Conservation (phyloP, 2,329 filamentous ascomycete species). For the Fusarium tricinctum region DNA sequence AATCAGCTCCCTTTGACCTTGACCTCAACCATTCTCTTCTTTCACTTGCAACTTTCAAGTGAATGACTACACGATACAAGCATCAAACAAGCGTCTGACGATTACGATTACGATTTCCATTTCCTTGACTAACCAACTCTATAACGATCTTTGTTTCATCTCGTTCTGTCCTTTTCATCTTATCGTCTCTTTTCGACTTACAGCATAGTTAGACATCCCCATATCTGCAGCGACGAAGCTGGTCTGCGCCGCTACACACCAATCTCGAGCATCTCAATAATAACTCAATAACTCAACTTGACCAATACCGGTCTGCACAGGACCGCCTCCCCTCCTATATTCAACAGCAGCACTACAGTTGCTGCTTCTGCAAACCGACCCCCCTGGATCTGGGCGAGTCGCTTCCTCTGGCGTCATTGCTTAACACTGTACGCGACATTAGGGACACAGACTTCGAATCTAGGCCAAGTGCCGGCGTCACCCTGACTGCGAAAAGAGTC, state of each 20-base stretch:
- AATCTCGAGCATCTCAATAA: conserved; percentile 38
- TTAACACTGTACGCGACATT: conserved; percentile 36
- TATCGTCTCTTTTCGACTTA: conserved; percentile 25
- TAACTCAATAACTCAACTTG: conserved; percentile 14
- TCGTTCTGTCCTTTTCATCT: conserved; percentile 12
- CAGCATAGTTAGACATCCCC: conserved; percentile 36
- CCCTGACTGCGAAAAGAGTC: conserved; percentile 27
- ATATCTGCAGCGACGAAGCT: conserved; percentile 45
- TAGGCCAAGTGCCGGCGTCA: conserved; percentile 42
- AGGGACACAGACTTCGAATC: conserved; percentile 37
- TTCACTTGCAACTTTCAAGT: conserved; percentile 41
- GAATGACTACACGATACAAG: conserved; percentile 49
- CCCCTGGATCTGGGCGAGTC: conserved; percentile 30
- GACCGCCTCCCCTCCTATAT: conserved; percentile 19
- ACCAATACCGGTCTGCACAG: background rate
- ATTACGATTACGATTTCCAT: conserved; percentile 30
- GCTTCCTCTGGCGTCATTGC: conserved; percentile 30
- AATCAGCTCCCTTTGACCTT: conserved; percentile 21
- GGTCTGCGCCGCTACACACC: conserved; percentile 47
- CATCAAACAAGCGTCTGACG: conserved; percentile 45
- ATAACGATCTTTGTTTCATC: conserved; percentile 38
- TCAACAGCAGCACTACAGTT: conserved; percentile 19
- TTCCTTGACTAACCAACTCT: conserved; percentile 35
- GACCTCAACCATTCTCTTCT: conserved; percentile 38
- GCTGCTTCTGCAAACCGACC: conserved; percentile 25